These are phyloP conservation scores for Cnidoscolus chayamansa DNA, from an alignment of 441 rosid species.

Conservation along the genomic window DNA sequence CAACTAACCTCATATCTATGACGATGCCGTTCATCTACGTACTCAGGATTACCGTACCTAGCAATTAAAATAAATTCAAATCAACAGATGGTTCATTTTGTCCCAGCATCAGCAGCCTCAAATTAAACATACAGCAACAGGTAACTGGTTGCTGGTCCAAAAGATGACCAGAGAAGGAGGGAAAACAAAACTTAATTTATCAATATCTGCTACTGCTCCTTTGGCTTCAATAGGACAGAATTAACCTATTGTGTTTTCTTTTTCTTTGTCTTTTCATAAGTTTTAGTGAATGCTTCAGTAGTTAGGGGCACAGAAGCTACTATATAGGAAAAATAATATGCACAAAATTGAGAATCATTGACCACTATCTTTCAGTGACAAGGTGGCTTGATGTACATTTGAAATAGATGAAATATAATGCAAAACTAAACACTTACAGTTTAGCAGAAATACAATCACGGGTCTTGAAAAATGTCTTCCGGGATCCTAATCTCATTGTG, in stretches of 20 bases:
- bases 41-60: conserved; percentile 68
- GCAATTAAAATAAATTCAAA: conserved; percentile 22
- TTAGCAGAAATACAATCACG: conserved; percentile 69
- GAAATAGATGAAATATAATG: background rate
- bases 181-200: background rate
- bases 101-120: conserved; percentile 6
- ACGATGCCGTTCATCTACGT: conserved; percentile 83
- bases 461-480: conserved; percentile 73
- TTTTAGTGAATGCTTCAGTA: background rate
- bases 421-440: conserved; percentile 33
- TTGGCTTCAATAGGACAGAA: background rate
- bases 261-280: background rate
- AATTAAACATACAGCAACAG: background rate
- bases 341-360: background rate
- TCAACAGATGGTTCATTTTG: background rate
- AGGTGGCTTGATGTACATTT: background rate
- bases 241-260: background rate
- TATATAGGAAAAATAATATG: background rate
- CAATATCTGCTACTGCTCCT: background rate
- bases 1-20: conserved; percentile 89
- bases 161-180: background rate
- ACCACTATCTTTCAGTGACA: background rate
- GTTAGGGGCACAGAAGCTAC: background rate
- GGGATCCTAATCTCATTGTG: conserved; percentile 89
- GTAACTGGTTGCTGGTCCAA: background rate